Base-by-base conservation (phyloP, 1,139 yeast species). In the Blastobotrys apis region DNA sequence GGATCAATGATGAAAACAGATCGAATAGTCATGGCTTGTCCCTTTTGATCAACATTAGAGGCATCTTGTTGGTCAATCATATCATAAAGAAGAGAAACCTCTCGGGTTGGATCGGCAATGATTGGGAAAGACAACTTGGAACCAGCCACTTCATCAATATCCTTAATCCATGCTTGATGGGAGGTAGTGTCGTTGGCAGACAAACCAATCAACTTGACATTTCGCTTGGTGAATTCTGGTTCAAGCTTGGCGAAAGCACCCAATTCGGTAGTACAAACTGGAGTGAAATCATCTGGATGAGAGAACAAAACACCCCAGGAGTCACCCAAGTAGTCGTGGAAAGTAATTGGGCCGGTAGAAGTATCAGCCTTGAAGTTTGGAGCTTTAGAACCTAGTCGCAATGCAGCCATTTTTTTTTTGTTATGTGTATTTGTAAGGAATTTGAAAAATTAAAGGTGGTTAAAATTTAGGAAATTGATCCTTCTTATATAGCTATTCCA, bases 221-320 rank as follows among this genome's bases (percentile, higher is more conserved):
- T 76, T 65, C 94, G 78, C 70, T 80, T 76, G 62, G 80, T 73
- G 64, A 85, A 85, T 67, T 85, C 94, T 38, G 86, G 86, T 69
- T 83, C 85, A 62, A 85, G 74, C 64, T 81, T 79, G 58, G 92
- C 88, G 59, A 85, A 84, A 9, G 94, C 94, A 52, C 94, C 94
- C 54, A 85, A 74, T 71, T 85, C 95, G 48, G 94, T 85, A 55
- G 94, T 85, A 70, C 95, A 85, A 43, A 85, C 92, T 44, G 94
- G 94, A 40, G 95, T 85, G 72, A 81, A 84, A 62, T 84, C 94
- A 61, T 81, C 94, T 51, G 95, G 94, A 67, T 85, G 94, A 33
- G 90, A 81, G 70, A 85, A 85, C 57, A 85, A 74, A 47, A 85
- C 77, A 46, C 78, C 81, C 94, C 95, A 85, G 48, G 77, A 68